Base-by-base conservation (phyloP, 2,329 filamentous ascomycete species). In the Periconia sp. region DNA sequence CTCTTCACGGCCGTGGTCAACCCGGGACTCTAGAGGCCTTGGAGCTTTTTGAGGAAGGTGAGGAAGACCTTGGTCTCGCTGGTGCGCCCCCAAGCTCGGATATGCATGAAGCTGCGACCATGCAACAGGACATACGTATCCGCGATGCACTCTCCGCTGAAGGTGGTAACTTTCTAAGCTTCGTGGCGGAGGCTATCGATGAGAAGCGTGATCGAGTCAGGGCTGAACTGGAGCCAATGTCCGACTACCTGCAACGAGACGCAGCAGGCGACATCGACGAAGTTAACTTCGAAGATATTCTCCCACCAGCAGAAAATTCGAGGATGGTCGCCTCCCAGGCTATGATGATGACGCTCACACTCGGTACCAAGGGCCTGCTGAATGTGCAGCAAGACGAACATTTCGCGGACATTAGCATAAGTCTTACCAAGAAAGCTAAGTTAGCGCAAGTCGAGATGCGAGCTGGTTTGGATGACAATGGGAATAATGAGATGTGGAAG, bases 241-340 rank as follows among this genome's bases (percentile, higher is more conserved):
- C 42, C 13, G 62, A 61, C 32, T 33, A 40, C 5, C 37, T 57
- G 13, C 52, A 58, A 29, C 28, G 68, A n/a, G 67, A 70, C 16
- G 58, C 61, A 10, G 62, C 63, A 12, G 59, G 48, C 8, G 49
- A 52, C 9, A 43, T 52, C 2, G 63, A 68, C 4, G 59, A 62
- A 69, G 73, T 94, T 29, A 72, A 78, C 0, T 95, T 96, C 60
- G 82, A 86, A 32, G 73, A 83, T 35, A 71, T 96, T 8, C 81
- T 94, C 31, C 76, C 81, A n/a, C 79, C 83, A 0, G 61, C 61
- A 8, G 69, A 75, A 29, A 82, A 80, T 21, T 74, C 66, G 29
- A 78, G 75, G 24, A 73, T 81, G 21, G 83, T 86, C 89, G 62
- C 82, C 87, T 71, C 88, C 22, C 73, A 73, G 53, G 67, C 67